These are phyloP conservation scores for Berkeleyomyces basicola DNA, from an alignment of 2,329 filamentous ascomycete species.

Conservation along the genomic window DNA sequence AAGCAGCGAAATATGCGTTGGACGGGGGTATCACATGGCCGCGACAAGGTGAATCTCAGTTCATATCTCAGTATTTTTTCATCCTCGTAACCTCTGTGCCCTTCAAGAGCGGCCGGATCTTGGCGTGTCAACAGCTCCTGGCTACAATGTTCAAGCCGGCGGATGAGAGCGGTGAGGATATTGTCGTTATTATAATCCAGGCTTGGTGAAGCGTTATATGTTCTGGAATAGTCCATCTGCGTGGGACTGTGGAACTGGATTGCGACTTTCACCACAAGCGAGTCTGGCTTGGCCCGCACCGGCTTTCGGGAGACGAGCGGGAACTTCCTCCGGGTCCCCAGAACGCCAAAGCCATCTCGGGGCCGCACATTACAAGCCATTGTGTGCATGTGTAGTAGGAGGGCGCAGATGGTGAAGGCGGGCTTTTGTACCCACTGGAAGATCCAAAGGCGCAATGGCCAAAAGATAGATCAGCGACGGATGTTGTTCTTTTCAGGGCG, in stretches of 20 bases:
- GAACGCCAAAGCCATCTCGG: constrained; percentile 12
- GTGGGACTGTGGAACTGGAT: constrained; percentile 30
- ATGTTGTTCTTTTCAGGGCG: background rate
- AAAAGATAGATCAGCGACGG: background rate
- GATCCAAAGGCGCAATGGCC: constrained; percentile 18
- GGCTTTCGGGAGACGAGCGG: constrained; percentile 18
- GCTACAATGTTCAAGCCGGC: constrained; percentile 34
- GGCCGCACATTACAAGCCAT: constrained; percentile 14
- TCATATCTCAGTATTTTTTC: constrained; percentile 33
- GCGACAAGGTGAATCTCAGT: constrained; percentile 28
- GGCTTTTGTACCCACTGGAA: constrained; percentile 24
- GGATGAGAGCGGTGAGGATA: constrained; percentile 32
- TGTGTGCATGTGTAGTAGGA: background rate
- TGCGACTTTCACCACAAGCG: constrained; percentile 27
- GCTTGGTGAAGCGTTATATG: constrained; percentile 29
- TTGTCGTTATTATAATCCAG: constrained; percentile 27
- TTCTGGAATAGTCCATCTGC: constrained; percentile 27
- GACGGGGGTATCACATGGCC: constrained; percentile 21
- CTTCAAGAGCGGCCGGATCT: constrained; percentile 30
- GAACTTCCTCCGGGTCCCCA: constrained; percentile 20
- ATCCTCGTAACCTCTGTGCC: constrained; percentile 19
- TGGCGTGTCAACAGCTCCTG: constrained; percentile 36
- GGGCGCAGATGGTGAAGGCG: constrained; percentile 22
- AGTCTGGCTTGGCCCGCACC: constrained; percentile 3
- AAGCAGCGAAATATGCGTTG: constrained; percentile 33